Percentiles rank a stretch among this genome's conserved stretches.
Conservation (phyloP, 768 basidiomycete genomes). For the Daedaleopsis sinensis region DNA sequence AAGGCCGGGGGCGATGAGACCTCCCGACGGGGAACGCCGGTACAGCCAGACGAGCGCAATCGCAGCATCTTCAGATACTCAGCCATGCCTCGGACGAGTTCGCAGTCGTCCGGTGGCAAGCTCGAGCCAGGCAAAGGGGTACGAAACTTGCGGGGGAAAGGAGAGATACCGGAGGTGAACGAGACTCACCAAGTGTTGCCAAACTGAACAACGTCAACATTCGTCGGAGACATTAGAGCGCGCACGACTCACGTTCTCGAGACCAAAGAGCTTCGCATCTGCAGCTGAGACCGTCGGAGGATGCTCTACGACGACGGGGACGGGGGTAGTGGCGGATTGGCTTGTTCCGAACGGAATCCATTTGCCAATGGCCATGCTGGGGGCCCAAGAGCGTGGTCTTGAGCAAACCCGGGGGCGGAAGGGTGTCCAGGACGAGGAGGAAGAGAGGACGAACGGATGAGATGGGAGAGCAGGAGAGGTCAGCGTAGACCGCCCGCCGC, state of each 20-base stretch:
- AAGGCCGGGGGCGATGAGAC: too few relatives aligned
- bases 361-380: slow-evolving; percentile 30
- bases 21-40: too few relatives aligned
- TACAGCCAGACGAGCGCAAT: too few relatives aligned
- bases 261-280: slow-evolving; percentile 89
- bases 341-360: slow-evolving; percentile 32
- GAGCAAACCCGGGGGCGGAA: slow-evolving; percentile 1
- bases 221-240: slow-evolving; percentile 14
- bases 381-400: slow-evolving; percentile 8
- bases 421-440: slow-evolving; percentile 7
- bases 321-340: slow-evolving; percentile 18
- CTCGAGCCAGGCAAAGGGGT: not conserved
- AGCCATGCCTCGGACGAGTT: too few relatives aligned
- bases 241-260: slow-evolving; percentile 82
- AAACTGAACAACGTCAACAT: slow-evolving; percentile 55
- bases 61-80: too few relatives aligned
- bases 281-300: slow-evolving; percentile 47
- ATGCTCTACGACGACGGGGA: slow-evolving; percentile 22
- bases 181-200: slow-evolving; percentile 87
- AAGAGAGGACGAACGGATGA: not conserved
- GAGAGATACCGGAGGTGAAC: not conserved
- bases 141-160: not conserved
- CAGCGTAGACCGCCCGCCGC: not conserved
- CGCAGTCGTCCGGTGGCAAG: not conserved
- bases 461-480: not conserved